Base-by-base conservation (phyloP, 495 filamentous ascomycete genomes). In the Entonaema liquescens region DNA sequence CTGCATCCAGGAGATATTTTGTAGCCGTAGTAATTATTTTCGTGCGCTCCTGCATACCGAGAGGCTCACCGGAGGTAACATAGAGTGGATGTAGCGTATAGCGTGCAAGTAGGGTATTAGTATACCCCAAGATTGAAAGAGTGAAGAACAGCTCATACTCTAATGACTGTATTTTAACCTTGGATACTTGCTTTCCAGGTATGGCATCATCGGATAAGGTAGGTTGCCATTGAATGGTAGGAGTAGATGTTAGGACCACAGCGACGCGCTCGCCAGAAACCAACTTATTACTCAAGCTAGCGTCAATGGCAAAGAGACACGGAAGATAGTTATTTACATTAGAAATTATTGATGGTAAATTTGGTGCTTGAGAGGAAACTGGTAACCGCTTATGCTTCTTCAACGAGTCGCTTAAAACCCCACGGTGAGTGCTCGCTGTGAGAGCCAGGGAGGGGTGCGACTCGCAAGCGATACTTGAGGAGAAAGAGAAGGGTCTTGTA, bases 371-470 rank as follows among this genome's bases (percentile, higher is more conserved):
- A 29, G 89, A 87, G 29, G 85, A 76, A 36, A 87, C 83, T 23
- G 92, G 85, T 21, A 95, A 85, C 47, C 91, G 92, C 74, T 95
- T 97, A 80, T 95, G 87, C 63, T 87, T 85, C 74, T 97, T 97
- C 28, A 97, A 84, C 6, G 88, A 86, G 73, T 92, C 87, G 65
- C 91, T 88, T 13, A 95, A 84, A 12, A 93, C 87, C 70, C 90
- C 91, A 47, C 95, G 92, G 68, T 90, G 85, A 13, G 92, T 93
- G 44, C 92, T 91, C 2, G 92, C 88, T 21, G 88, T 84, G 56
- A 93, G 84, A 9, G 92, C 92, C 11, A 97, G 86, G 0, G 94
- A 94, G 6, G 94, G 93, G 76, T 97, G 94, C 2, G 91, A 91
- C 57, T 87, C 83, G 59, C 88, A 91, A 59, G 76, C 82, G 74